These are phyloP conservation scores for Talaromyces ruber DNA, from an alignment of 495 filamentous ascomycete species.

Conservation along the genomic window DNA sequence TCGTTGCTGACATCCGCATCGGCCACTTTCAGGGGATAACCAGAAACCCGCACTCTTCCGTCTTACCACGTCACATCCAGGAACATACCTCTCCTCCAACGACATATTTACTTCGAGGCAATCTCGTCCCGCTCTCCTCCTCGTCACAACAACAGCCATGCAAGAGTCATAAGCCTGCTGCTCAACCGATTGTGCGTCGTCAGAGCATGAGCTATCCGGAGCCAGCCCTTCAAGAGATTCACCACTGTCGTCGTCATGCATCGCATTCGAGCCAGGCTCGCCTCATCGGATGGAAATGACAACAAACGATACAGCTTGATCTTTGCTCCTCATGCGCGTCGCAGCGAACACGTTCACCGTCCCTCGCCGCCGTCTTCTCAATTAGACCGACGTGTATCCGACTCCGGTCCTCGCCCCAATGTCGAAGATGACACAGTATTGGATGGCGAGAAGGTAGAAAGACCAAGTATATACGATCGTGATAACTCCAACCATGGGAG, in stretches of 20 bases:
- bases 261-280: constrained; percentile 38
- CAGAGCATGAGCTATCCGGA: constrained; percentile 1
- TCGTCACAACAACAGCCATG: not conserved
- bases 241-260: constrained; percentile 29
- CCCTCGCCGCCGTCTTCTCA: constrained; percentile 22
- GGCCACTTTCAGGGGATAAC: constrained; percentile 4
- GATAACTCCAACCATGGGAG: not conserved
- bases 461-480: not conserved
- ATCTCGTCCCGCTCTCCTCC: not conserved
- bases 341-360: constrained; percentile 37
- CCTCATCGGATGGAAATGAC: constrained; percentile 20
- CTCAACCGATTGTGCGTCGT: not conserved
- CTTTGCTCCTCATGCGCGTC: constrained; percentile 25
- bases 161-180: not conserved
- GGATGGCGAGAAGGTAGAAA: constrained; percentile 6
- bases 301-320: constrained; percentile 30
- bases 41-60: not conserved
- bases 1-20: not conserved
- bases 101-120: not conserved
- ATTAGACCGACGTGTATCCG: constrained; percentile 25
- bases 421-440: constrained; percentile 12
- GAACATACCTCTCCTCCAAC: not conserved
- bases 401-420: constrained; percentile 26
- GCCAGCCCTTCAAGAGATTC: not conserved
- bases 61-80: not conserved